These are phyloP conservation scores for Cynara cardunculus DNA, from an alignment of 129 eudicot genomes.

Conservation along the genomic window DNA sequence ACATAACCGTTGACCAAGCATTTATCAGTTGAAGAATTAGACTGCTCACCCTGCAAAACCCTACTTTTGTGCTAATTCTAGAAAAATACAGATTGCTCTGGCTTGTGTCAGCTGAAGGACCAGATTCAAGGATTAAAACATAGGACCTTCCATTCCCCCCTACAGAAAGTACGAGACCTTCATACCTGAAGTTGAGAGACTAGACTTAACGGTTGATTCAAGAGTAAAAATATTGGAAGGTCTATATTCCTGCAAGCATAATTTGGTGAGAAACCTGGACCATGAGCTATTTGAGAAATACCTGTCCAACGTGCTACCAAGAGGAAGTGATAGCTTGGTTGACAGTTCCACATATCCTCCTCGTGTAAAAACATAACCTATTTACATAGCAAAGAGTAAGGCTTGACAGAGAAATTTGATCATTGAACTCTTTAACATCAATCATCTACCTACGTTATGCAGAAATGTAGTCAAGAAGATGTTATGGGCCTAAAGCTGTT, in stretches of 20 bases:
- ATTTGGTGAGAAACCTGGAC: background rate
- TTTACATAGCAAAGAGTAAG: slow-evolving; percentile 4
- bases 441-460: background rate
- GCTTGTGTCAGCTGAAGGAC: slow-evolving; percentile 60
- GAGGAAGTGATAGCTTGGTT: slow-evolving; percentile 77
- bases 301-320: slow-evolving; percentile 95
- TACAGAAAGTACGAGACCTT: slow-evolving; percentile 86
- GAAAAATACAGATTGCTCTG: slow-evolving; percentile 72
- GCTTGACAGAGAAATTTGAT: background rate
- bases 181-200: slow-evolving; percentile 56
- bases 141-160: slow-evolving; percentile 97
- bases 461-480: background rate
- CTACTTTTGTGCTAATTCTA: slow-evolving; percentile 89
- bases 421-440: background rate
- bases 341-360: slow-evolving; percentile 96
- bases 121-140: slow-evolving; percentile 82
- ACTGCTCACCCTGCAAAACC: slow-evolving; percentile 86
- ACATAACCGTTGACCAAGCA: background rate
- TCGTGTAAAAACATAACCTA: slow-evolving; percentile 84
- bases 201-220: background rate
- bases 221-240: background rate
- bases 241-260: background rate
- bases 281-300: slow-evolving; percentile 19
- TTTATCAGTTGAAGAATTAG: background rate
- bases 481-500: background rate